Evolutionary conservation across 352 stramenopile genomes (phyloP).

Genomic region (Phytopythium boreale): DNA sequence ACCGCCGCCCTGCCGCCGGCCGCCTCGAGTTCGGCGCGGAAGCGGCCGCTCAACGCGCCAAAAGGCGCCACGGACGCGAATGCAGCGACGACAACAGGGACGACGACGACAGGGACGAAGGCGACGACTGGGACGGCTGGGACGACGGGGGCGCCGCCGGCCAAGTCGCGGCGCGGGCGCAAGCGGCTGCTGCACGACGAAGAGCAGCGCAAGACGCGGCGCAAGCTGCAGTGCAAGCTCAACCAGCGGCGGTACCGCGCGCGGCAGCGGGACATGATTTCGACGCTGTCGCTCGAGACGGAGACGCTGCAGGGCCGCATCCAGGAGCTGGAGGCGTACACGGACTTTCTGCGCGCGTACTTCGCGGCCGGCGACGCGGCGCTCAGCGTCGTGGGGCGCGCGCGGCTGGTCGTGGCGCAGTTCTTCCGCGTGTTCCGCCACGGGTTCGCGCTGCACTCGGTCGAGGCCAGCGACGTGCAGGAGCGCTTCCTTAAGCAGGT

Average conservation of each 20-base stretch:
- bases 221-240: conserved; percentile 73
- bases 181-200: conserved; percentile 60
- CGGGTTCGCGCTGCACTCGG: conserved; percentile 65
- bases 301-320: conserved; percentile 44
- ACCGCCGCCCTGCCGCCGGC: not conserved
- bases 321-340: conserved; percentile 44
- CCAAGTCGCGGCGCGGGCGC: conserved; percentile 30
- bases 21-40: not conserved
- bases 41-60: not conserved
- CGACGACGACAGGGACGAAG: not conserved
- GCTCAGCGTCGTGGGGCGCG: conserved; percentile 11
- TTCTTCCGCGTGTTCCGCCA: conserved; percentile 51
- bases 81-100: not conserved
- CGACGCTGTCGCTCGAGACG: conserved; percentile 51
- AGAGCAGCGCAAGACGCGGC: conserved; percentile 50
- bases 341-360: conserved; percentile 39
- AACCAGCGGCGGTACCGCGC: conserved; percentile 72
- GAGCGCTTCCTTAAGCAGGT: conserved; percentile 55
- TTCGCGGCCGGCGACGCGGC: conserved; percentile 7
- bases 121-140: not conserved
- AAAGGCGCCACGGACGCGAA: not conserved
- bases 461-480: conserved; percentile 49
- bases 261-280: conserved; percentile 59
- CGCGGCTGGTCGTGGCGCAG: conserved; percentile 41
- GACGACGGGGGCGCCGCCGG: not conserved